Conservation (phyloP, 2,329 filamentous ascomycete genomes). For the Verticillium albo-atrum region DNA sequence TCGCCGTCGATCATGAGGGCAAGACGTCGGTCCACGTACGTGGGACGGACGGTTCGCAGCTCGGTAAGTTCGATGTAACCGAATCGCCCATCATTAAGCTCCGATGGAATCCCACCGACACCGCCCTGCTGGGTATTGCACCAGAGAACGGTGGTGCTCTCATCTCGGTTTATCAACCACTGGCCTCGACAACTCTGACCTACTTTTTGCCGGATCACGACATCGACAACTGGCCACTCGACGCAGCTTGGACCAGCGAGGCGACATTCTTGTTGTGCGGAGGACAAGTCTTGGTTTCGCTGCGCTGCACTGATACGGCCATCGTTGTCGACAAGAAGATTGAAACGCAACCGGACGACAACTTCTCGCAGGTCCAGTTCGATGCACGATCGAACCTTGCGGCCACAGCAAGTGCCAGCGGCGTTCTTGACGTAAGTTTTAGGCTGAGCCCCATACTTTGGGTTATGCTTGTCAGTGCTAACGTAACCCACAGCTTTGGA, state of each 20-base stretch:
- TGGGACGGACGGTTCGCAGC: constrained; percentile 45
- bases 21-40: constrained; percentile 53
- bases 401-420: constrained; percentile 57
- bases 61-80: constrained; percentile 51
- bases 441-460: not conserved
- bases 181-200: constrained; percentile 17
- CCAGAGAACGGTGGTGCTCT: constrained; percentile 49
- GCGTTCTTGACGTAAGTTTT: constrained; percentile 53
- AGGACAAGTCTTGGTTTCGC: constrained; percentile 46
- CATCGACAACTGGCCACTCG: constrained; percentile 45
- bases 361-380: constrained; percentile 51
- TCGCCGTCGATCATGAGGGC: constrained; percentile 52
- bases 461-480: not conserved
- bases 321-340: constrained; percentile 46
- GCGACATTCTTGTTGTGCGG: constrained; percentile 56
- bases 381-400: constrained; percentile 49
- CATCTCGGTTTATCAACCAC: constrained; percentile 49
- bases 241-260: constrained; percentile 57
- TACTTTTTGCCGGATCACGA: constrained; percentile 46
- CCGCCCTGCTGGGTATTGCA: constrained; percentile 52
- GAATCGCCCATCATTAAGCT: constrained; percentile 60
- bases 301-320: constrained; percentile 40
- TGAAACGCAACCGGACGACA: constrained; percentile 48
- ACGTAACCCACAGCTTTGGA: constrained; percentile 44
- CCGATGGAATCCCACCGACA: constrained; percentile 54